phyloP scores from a whole-genome alignment of 768 basidiomycete genomes.

The Psilocybe subaeruginosa region DNA sequence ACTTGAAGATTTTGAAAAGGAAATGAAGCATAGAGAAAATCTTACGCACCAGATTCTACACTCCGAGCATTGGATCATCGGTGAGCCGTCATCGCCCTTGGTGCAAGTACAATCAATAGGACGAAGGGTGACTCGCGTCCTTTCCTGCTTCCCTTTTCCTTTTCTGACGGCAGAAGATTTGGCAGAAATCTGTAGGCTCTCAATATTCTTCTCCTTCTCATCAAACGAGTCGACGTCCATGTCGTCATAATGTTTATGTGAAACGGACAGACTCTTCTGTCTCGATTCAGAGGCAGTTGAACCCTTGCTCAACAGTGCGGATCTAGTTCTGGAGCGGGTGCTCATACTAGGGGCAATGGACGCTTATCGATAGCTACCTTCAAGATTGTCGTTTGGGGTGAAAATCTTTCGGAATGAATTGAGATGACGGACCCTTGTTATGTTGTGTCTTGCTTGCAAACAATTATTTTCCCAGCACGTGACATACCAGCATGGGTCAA shows the following conservation, averaged over 20 bases:
- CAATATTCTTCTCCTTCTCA: slow-evolving; percentile 11
- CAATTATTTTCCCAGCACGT: neutral
- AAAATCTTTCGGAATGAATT: neutral
- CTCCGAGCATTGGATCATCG: slow-evolving; percentile 76
- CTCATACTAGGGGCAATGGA: slow-evolving; percentile 34
- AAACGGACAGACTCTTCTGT: slow-evolving; percentile 16
- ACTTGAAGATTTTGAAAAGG: neutral
- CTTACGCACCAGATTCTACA: slow-evolving; percentile 71
- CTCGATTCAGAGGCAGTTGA: slow-evolving; percentile 14
- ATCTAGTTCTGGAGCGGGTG: slow-evolving; percentile 48
- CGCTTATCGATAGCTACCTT: neutral
- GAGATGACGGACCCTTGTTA: neutral
- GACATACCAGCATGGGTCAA: neutral
- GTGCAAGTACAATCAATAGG: slow-evolving; percentile 63
- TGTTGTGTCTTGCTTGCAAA: slow-evolving; percentile 5
- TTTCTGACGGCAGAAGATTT: slow-evolving; percentile 14
- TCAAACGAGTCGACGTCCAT: slow-evolving; percentile 19
- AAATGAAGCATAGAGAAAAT: neutral
- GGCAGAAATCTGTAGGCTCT: slow-evolving; percentile 2
- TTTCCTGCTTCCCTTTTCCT: slow-evolving; percentile 24
- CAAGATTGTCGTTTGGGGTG: neutral
- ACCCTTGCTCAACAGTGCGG: slow-evolving; percentile 27
- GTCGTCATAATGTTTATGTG: slow-evolving; percentile 17
- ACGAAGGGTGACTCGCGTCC: slow-evolving; percentile 21
- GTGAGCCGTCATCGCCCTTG: slow-evolving; percentile 73